Percentiles rank a stretch among this genome's conserved stretches.
These are phyloP conservation scores for Phaeodactylum tricornutum DNA, from an alignment of 108 stramenopile species.

Conservation along the genomic window DNA sequence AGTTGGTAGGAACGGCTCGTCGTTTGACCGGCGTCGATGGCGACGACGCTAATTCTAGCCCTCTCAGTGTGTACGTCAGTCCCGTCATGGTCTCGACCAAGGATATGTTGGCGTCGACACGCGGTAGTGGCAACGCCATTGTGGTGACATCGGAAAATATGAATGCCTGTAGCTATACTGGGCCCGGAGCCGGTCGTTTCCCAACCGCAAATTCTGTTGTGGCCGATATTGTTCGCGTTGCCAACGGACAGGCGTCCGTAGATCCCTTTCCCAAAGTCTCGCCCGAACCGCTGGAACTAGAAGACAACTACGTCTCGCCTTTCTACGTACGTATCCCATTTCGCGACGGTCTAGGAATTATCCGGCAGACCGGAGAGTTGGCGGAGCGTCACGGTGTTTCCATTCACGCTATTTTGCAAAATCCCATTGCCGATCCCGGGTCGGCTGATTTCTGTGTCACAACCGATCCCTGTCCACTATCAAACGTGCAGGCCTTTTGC, in stretches of 20 bases:
- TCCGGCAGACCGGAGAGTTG: constrained; percentile 65
- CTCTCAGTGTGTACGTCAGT: constrained; percentile 68
- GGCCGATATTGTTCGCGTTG: constrained; percentile 78
- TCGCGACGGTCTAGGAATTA: constrained; percentile 69
- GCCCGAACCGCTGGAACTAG: constrained; percentile 41
- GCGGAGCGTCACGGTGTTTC: constrained; percentile 71
- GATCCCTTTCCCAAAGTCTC: constrained; percentile 1
- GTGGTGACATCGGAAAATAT: constrained; percentile 63
- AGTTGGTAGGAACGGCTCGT: constrained; percentile 83
- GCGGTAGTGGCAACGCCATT: constrained; percentile 71
- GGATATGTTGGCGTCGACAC: constrained; percentile 54
- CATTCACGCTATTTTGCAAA: constrained; percentile 75
- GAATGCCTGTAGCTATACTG: constrained; percentile 56
- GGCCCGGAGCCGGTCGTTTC: constrained; percentile 88
- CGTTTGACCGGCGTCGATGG: constrained; percentile 49
- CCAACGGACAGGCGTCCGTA: constrained; percentile 15
- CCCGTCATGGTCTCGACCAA: constrained; percentile 62
- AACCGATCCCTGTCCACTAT: constrained; percentile 51
- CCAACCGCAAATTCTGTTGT: constrained; percentile 93
- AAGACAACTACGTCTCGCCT: constrained; percentile 51
- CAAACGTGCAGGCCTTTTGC: constrained; percentile 42
- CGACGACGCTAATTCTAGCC: background rate
- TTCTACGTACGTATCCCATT: constrained; percentile 86
- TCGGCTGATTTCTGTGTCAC: constrained; percentile 74
- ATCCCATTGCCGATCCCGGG: constrained; percentile 65